phyloP scores from a whole-genome alignment of 192 early-diverging fungal species.

The Backusella psychrophila region DNA sequence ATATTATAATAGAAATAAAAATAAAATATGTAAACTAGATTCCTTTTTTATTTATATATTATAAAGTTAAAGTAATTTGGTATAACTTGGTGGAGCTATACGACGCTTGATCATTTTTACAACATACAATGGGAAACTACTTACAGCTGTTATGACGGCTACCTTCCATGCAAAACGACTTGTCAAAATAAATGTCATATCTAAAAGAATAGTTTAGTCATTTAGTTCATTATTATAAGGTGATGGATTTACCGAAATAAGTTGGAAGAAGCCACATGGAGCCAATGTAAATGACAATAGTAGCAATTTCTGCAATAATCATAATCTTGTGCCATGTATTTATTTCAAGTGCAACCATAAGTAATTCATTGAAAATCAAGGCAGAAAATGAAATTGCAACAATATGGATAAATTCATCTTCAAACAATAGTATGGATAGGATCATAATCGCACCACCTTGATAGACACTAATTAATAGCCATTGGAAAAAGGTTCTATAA shows the following conservation, averaged over 20 bases:
- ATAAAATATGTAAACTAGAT: neutral
- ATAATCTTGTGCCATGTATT: constrained; percentile 93
- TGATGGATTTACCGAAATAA: constrained; percentile 75
- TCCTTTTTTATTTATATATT: neutral
- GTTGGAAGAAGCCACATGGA: constrained; percentile 91
- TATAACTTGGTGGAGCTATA: constrained; percentile 87
- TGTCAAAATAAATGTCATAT: constrained; percentile 85
- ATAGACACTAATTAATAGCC: constrained; percentile 95
- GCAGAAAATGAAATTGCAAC: constrained; percentile 96
- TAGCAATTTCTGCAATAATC: constrained; percentile 82
- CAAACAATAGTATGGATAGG: constrained; percentile 91
- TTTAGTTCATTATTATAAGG: too few species aligned
- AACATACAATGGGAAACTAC: constrained; percentile 84
- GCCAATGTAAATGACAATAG: constrained; percentile 78
- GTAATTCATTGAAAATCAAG: constrained; percentile 90
- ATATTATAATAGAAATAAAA: neutral
- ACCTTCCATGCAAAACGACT: constrained; percentile 89
- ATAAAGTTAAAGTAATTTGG: constrained; percentile 61
- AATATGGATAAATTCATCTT: constrained; percentile 94
- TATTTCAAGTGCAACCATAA: constrained; percentile 96
- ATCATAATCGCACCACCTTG: constrained; percentile 98
- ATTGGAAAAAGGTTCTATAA: constrained; percentile 91
- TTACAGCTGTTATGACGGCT: constrained; percentile 83
- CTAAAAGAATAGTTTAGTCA: constrained; percentile 32
- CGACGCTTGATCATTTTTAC: constrained; percentile 77